A percentile compares a stretch with the other conserved stretches of the same genome.
Conservation (phyloP, 805 yeast genomes). For the Komagataella mondaviorum region DNA sequence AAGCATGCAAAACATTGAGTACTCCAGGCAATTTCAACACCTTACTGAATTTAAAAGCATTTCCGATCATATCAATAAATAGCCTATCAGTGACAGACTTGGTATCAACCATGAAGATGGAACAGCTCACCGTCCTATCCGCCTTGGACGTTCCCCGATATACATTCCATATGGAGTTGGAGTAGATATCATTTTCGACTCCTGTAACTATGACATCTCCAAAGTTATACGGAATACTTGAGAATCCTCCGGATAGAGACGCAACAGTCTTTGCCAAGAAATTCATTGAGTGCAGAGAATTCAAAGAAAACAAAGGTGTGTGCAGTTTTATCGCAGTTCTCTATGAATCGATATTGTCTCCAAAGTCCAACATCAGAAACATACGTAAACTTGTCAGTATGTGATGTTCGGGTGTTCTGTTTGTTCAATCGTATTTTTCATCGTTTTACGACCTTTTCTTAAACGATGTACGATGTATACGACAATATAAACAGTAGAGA, state of each 20-base stretch:
- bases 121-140: conserved; percentile 29
- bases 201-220: conserved; percentile 24
- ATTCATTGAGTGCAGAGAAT: conserved; percentile 30
- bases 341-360: neutral
- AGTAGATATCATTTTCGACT: conserved; percentile 13
- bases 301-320: neutral
- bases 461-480: neutral
- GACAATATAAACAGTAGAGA: neutral
- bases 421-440: neutral
- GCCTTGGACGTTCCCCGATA: conserved; percentile 47
- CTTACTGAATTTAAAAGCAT: conserved; percentile 32
- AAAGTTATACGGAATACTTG: conserved; percentile 42
- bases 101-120: conserved; percentile 54
- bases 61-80: conserved; percentile 25
- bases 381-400: neutral
- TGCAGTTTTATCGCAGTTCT: neutral
- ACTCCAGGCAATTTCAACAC: conserved; percentile 56
- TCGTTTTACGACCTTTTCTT: no score
- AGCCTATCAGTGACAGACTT: conserved; percentile 20
- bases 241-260: conserved; percentile 33
- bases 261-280: conserved; percentile 53
- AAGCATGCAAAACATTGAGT: conserved; percentile 44
- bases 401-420: neutral
- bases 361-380: neutral
- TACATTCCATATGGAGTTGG: conserved; percentile 43